phyloP scores from a whole-genome alignment of 2,329 filamentous ascomycete species.

The Diaporthe humulicola region DNA sequence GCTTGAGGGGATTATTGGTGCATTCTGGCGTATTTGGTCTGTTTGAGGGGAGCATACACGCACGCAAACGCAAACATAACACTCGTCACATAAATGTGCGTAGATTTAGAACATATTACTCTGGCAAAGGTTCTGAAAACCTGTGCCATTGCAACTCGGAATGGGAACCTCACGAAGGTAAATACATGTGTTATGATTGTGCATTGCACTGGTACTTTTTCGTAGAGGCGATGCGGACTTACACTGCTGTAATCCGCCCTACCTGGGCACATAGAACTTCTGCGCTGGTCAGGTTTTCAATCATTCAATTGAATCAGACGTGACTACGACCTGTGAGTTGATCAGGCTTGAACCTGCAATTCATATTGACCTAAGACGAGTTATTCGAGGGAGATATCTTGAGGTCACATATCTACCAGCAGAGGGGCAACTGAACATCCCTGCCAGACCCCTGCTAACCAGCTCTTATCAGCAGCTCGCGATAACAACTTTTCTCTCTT shows the following conservation, averaged over 20 bases:
- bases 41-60: not conserved
- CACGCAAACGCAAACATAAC: not conserved
- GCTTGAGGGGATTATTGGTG: not conserved
- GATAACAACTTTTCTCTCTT: constrained; percentile 28
- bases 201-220: not conserved
- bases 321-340: not conserved
- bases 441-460: not conserved
- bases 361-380: no score
- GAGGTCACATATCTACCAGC: no score
- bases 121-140: not conserved
- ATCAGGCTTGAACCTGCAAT: no score
- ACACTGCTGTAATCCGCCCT: not conserved
- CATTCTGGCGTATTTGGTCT: constrained; percentile 8
- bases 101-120: not conserved
- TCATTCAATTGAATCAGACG: no score
- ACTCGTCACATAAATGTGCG: not conserved
- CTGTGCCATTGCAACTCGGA: not conserved
- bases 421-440: no score
- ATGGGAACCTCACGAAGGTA: no score
- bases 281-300: no score
- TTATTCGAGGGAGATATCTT: no score
- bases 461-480: not conserved
- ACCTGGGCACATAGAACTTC: not conserved
- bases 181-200: not conserved
- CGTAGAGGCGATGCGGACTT: not conserved